A percentile compares a stretch with the other conserved stretches of the same genome.
Conservation (phyloP, 2,329 filamentous ascomycete species). For the Fusarium nelsonii region DNA sequence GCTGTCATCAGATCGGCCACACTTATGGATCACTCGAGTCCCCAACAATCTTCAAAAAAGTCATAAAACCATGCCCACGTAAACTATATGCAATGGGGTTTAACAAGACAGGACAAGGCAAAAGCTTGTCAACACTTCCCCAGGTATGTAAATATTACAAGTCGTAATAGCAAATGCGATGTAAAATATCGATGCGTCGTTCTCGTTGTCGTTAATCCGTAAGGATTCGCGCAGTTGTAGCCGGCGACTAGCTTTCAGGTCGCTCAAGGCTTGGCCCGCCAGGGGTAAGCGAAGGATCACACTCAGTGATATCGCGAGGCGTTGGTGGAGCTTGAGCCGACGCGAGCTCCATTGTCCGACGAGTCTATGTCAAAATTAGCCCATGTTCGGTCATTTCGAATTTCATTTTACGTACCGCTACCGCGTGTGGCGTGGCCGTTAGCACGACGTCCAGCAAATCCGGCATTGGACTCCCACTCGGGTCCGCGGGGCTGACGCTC, state of each 20-base stretch:
- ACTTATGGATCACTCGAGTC: slow-evolving; percentile 23
- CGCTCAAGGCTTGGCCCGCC: slow-evolving; percentile 16
- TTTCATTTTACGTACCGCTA: slow-evolving; percentile 63
- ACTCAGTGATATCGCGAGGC: slow-evolving; percentile 55
- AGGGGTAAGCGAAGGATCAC: slow-evolving; percentile 13
- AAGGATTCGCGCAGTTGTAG: slow-evolving; percentile 34
- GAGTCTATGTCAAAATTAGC: slow-evolving; percentile 53
- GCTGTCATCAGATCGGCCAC: slow-evolving; percentile 54
- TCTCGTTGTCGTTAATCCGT: slow-evolving; percentile 45
- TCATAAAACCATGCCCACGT: slow-evolving; percentile 50
- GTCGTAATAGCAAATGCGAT: slow-evolving; percentile 53
- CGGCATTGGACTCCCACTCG: slow-evolving; percentile 68
- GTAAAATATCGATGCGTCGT: slow-evolving; percentile 47
- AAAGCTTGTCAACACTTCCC: slow-evolving; percentile 31
- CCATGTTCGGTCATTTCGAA: not conserved
- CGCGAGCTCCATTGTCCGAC: slow-evolving; percentile 58
- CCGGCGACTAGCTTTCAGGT: slow-evolving; percentile 18
- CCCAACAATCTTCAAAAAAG: slow-evolving; percentile 41
- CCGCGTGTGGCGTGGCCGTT: slow-evolving; percentile 73
- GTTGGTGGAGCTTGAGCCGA: slow-evolving; percentile 52
- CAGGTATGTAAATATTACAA: slow-evolving; percentile 54
- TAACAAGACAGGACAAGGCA: slow-evolving; percentile 37
- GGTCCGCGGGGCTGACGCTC: slow-evolving; percentile 75
- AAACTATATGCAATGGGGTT: slow-evolving; percentile 49
- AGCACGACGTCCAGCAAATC: slow-evolving; percentile 67